Evolutionary conservation across 176 grass and related monocot species (phyloP), one percentile per base, ranked within the genome.

Genomic region (Sorghum bicolor): DNA sequence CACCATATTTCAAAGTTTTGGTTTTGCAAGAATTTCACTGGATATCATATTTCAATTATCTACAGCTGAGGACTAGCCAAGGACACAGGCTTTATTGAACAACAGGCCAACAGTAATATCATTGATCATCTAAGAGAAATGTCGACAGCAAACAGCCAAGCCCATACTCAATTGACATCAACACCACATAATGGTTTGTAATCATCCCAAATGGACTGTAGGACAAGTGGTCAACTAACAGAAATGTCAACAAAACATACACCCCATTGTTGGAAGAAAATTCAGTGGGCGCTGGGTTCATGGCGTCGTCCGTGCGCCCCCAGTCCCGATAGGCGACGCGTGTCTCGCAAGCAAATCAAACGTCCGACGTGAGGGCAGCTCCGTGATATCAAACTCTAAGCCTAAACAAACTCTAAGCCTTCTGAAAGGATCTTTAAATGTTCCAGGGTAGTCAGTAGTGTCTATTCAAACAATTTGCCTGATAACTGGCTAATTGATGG

Each of bases 91-190:
- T 12, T 4, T 45, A 58, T 28, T 81, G 25, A 20, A 79, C 37
- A 83, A 26, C 20, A 64, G 0, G 15, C 2, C 8, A 20, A 45
- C 7, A 37, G 20, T 10, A 58, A 8, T 2, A 36, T 37, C 52
- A 76, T 61, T 16, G 29, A 76, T 70, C 47, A 76, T 76, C 34
- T 8, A 44, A 55, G 10, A 36, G 22, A 87, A 76, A 82, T n/a
- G 10, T 2, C 41, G 16, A 61, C 61, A 16, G 41, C 32, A 6
- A 20, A 55, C 52, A 37, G 30, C 28, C 17, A 75, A 39, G 28
- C 48, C 7, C 24, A 24, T 31, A 61, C 68, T 82, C 39, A 24
- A 44, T 68, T 26, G 55, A 19, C 10, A 58, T 22, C 0, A 22
- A 26, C 28, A 76, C 16, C 15, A 29, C 36, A 19, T 8, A 64